Evolutionary conservation across 371 early-diverging fungal genomes (phyloP).

Genomic region (Apophysomyces trapeziformis): DNA sequence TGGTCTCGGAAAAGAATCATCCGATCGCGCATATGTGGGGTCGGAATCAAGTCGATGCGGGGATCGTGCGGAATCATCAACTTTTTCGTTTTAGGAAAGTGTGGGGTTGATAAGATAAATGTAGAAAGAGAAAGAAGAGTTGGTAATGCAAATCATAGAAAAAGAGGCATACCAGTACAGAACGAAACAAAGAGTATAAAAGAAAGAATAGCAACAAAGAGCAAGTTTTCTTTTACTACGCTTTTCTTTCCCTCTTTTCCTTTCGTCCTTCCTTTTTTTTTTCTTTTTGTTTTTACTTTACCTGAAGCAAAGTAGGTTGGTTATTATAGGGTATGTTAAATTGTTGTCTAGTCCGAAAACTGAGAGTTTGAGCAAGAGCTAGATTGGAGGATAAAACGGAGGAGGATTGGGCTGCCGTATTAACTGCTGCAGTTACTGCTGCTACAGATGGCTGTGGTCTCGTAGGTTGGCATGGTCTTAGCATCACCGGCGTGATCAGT

Average conservation of each 20-base stretch:
- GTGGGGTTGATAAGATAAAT: not conserved
- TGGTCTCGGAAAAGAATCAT: slow-evolving; percentile 55
- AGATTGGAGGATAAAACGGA: slow-evolving; percentile 21
- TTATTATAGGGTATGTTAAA: slow-evolving; percentile 29
- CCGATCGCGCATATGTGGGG: slow-evolving; percentile 53
- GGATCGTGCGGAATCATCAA: slow-evolving; percentile 53
- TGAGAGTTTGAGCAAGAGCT: slow-evolving; percentile 34
- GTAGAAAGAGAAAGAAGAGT: not conserved
- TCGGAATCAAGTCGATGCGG: slow-evolving; percentile 55
- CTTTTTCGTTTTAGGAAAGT: slow-evolving; percentile 13
- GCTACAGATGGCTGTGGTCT: not conserved
- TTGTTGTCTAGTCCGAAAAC: slow-evolving; percentile 32
- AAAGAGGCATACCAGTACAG: no score
- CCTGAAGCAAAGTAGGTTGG: slow-evolving; percentile 39
- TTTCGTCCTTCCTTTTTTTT: not conserved
- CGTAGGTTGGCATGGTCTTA: not conserved
- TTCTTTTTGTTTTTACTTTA: slow-evolving; percentile 8
- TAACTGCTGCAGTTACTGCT: no score
- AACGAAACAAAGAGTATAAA: no score
- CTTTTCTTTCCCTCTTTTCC: no score
- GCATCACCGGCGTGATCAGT: slow-evolving; percentile 3
- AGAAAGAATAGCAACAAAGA: no score
- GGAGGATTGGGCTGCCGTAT: not conserved
- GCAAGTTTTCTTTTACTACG: no score
- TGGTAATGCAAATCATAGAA: no score